Base-by-base conservation (phyloP, 2,329 filamentous ascomycete species). In the Hymenoscyphus albidus region DNA sequence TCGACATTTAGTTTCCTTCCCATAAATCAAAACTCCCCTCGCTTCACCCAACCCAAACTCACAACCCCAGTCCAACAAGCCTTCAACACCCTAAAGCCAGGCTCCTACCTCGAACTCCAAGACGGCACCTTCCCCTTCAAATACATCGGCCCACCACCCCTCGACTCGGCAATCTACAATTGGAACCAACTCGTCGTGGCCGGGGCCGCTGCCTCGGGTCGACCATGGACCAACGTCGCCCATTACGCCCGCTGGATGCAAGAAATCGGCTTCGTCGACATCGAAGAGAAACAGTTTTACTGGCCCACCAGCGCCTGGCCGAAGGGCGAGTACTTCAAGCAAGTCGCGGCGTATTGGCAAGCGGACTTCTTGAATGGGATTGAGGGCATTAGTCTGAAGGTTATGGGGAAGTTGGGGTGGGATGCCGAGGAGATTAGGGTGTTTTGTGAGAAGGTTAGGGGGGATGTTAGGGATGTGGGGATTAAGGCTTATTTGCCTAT, bases 291-390 rank as follows among this genome's bases (percentile, higher is more conserved):
- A 14, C 69, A 81, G 2, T 84, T 81, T 71, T 84, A 82, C 70
- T 77, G 85, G 60, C 84, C 84, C 0, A 78, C 81, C 58, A 84
- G 82, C 40, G 77, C 76, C 5, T 86, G 85, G 85, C 76, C 84
- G 0, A 81, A 79, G 65, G 75, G 70, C 2, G 60, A 65, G 16
- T 66, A 62, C 27, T 62, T 69, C 62, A 73, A 72, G 62, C 57
- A 14, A 10, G 35, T 72, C 16, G 71, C 68, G 1, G 64, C 60
- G 6, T 75, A 69, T 64, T 75, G 71, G 59, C 66, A 72, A 4
- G 65, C 65, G 31, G 67, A 70, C 60, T 44, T 72, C 39, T 58
- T 67, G 40, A 60, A 56, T 5, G 65, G 63, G 12, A 59, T 68
- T 32, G 62, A 64, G 35, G 64, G 62, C 1, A 31, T 75, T 56